Evolutionary conservation across 2,329 filamentous ascomycete species (phyloP).

Genomic region (Ophiostoma australiae): DNA sequence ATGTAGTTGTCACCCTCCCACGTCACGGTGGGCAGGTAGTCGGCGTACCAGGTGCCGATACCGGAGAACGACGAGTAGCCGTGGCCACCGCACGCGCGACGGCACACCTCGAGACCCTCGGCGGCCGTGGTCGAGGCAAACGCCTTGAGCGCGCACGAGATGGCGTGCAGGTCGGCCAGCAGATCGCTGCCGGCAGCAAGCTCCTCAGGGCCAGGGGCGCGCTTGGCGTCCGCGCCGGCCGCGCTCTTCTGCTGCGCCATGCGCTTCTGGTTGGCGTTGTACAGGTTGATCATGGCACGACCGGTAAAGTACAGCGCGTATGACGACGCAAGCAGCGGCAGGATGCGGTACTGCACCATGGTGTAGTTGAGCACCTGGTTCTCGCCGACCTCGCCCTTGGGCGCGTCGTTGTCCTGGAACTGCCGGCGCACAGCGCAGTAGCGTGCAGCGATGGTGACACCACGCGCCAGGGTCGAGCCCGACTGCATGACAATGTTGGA

Average conservation of each 20-base stretch:
- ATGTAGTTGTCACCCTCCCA: constrained; percentile 82
- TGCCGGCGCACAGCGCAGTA: constrained; percentile 71
- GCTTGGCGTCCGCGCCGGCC: constrained; percentile 49
- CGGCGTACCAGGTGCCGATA: constrained; percentile 69
- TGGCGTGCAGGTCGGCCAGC: constrained; percentile 69
- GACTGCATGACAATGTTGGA: constrained; percentile 70
- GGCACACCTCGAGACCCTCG: constrained; percentile 69
- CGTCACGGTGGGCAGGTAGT: constrained; percentile 65
- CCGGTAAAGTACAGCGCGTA: constrained; percentile 79
- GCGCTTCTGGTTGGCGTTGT: constrained; percentile 65
- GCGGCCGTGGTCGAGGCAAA: constrained; percentile 66
- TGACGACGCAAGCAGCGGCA: constrained; percentile 67
- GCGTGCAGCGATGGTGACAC: constrained; percentile 71
- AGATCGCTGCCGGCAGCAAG: constrained; percentile 7
- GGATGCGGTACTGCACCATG: constrained; percentile 69
- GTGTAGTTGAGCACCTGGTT: constrained; percentile 76
- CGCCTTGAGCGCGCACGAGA: constrained; percentile 71
- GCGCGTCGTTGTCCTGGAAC: constrained; percentile 57
- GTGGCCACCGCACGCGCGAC: constrained; percentile 71
- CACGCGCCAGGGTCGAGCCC: constrained; percentile 64
- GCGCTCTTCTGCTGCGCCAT: constrained; percentile 48
- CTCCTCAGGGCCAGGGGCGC: constrained; percentile 7
- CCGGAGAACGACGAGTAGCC: constrained; percentile 71
- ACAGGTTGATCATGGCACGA: constrained; percentile 68
- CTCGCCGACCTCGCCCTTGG: constrained; percentile 63